A percentile compares a stretch with the other conserved stretches of the same genome.
These are phyloP conservation scores for Alternaria novae-zelandiae DNA, from an alignment of 2,329 filamentous ascomycete genomes.

Conservation along the genomic window DNA sequence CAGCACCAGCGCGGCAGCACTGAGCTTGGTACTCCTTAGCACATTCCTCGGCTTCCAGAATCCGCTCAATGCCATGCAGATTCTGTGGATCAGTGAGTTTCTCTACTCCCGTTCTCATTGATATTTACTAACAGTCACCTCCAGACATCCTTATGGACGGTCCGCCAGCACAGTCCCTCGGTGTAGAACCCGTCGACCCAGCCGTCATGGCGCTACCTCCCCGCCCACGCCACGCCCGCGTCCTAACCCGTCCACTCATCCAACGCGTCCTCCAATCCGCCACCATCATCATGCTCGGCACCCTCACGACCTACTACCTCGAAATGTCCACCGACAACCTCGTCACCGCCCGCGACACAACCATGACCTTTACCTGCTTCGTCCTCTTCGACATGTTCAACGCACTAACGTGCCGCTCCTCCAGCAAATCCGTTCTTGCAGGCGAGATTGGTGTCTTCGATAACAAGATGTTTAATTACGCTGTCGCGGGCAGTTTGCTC, in stretches of 20 bases:
- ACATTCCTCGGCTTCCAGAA: constrained; percentile 93
- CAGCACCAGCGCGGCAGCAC: constrained; percentile 91
- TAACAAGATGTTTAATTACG: constrained; percentile 96
- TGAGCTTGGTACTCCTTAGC: constrained; percentile 90
- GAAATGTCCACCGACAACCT: constrained; percentile 86
- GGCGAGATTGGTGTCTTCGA: constrained; percentile 83
- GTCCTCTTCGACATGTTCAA: constrained; percentile 99
- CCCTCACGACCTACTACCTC: constrained; percentile 85
- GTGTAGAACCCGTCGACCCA: constrained; percentile 92
- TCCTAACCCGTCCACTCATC: constrained; percentile 84
- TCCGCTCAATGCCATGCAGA: constrained; percentile 98
- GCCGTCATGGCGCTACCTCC: constrained; percentile 93
- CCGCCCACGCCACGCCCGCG: constrained; percentile 82
- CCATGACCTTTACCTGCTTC: constrained; percentile 99
- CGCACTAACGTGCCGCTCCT: constrained; percentile 88
- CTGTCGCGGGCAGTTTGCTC: constrained; percentile 80
- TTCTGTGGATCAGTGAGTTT: constrained; percentile 95
- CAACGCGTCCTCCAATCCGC: constrained; percentile 87
- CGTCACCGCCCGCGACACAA: constrained; percentile 92
- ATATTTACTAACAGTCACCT: constrained; percentile 20
- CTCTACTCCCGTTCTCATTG: neutral
- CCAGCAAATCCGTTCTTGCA: constrained; percentile 84
- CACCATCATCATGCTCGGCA: constrained; percentile 88
- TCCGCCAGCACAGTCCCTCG: constrained; percentile 93
- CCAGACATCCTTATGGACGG: constrained; percentile 99